Evolutionary conservation across 768 basidiomycete genomes (phyloP).

Genomic region (Rhizopogon vesiculosus): DNA sequence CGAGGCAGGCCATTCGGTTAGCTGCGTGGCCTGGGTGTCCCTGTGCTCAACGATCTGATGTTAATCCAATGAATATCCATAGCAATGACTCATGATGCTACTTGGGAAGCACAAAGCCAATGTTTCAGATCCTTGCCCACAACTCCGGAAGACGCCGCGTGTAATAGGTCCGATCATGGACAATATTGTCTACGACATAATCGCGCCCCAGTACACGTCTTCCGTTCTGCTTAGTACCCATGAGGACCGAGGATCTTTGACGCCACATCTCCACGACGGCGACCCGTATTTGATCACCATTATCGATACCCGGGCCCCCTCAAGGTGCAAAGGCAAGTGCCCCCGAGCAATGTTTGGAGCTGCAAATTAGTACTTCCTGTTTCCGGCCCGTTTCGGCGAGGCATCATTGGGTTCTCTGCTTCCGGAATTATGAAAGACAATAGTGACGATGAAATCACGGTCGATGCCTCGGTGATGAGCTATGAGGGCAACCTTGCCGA

Average conservation of each 20-base stretch:
- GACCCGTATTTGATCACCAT: constrained; percentile 68
- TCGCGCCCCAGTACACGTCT: constrained; percentile 51
- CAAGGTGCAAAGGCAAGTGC: constrained; percentile 46
- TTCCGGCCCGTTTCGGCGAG: constrained; percentile 17
- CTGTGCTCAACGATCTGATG: constrained; percentile 18
- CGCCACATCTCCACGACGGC: constrained; percentile 56
- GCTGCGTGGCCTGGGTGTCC: constrained; percentile 53
- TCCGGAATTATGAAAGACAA: constrained; percentile 7
- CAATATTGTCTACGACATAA: constrained; percentile 51
- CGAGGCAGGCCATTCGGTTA: constrained; percentile 71
- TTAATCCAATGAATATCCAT: constrained; percentile 26
- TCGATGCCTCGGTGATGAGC: constrained; percentile 21
- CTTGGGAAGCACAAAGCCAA: constrained; percentile 24
- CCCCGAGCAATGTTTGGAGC: too few species aligned
- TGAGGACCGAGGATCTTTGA: constrained; percentile 60
- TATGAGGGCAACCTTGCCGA: constrained; percentile 45
- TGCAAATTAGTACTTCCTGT: too few species aligned
- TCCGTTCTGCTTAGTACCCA: constrained; percentile 48
- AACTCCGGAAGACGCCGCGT: too few species aligned
- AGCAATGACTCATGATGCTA: constrained; percentile 40
- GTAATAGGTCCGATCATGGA: too few species aligned
- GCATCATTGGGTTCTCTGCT: constrained; percentile 62
- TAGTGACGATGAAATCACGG: not conserved
- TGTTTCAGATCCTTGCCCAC: constrained; percentile 53
- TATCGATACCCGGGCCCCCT: too few species aligned